Percentiles rank a stretch among this genome's conserved stretches.
Conservation (phyloP, 2,329 filamentous ascomycete genomes). For the Stemphylium lycopersici region DNA sequence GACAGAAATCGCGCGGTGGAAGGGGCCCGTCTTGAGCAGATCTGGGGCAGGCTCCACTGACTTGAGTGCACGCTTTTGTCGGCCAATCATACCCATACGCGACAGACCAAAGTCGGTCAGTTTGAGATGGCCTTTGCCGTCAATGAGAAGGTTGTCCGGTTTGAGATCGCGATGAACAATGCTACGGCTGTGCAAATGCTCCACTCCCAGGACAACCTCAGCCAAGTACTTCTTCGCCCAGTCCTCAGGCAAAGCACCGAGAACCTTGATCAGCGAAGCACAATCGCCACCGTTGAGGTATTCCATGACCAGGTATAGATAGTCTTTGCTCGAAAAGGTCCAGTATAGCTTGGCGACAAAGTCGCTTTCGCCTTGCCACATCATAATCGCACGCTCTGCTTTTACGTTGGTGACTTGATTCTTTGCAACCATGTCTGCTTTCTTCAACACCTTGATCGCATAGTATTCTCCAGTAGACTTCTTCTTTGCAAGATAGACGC, state of each 20-base stretch:
- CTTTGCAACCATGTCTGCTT: constrained; percentile 99
- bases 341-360: constrained; percentile 99
- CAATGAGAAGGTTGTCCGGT: constrained; percentile 95
- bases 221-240: constrained; percentile 98
- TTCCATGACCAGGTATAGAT: constrained; percentile 98
- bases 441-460: constrained; percentile 97
- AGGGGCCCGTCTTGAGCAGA: constrained; percentile 88
- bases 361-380: constrained; percentile 99
- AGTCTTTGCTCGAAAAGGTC: constrained; percentile 99
- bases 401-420: constrained; percentile 99
- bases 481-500: constrained; percentile 97
- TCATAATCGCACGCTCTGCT: constrained; percentile 98
- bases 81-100: constrained; percentile 93
- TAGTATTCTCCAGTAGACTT: constrained; percentile 98
- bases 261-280: constrained; percentile 91
- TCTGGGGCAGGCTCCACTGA: constrained; percentile 82
- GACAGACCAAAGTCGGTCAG: constrained; percentile 97
- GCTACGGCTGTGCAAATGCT: constrained; percentile 90
- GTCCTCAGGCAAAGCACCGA: constrained; percentile 90
- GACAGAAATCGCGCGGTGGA: constrained; percentile 82
- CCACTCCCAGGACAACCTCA: constrained; percentile 94
- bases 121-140: constrained; percentile 95
- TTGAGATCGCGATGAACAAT: constrained; percentile 98
- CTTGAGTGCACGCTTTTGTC: constrained; percentile 91
- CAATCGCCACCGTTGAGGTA: constrained; percentile 98